Evolutionary conservation across 1,284 basidiomycete genomes (phyloP).

Genomic region (Inonotus obliquus): DNA sequence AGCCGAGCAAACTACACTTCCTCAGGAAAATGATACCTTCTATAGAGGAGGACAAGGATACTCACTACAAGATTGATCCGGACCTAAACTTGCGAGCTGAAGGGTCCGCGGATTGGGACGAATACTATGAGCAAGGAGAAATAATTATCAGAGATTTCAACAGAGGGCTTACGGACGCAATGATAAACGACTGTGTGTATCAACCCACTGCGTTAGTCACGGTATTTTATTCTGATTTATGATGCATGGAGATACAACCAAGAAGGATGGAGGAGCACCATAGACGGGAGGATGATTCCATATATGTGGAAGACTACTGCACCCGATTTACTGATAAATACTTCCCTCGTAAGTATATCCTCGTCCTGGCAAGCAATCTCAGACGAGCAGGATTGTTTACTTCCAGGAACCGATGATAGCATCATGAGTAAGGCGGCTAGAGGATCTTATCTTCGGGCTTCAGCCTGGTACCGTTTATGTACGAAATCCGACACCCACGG

Average conservation of each 20-base stretch:
- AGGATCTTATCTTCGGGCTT: not conserved
- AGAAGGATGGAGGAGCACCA: not conserved
- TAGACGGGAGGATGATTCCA: not conserved
- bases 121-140: not conserved
- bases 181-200: not conserved
- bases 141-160: conserved; percentile 1
- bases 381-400: not conserved
- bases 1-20: not conserved
- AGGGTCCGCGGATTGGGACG: not conserved
- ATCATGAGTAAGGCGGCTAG: not conserved
- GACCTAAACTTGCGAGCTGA: not conserved
- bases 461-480: conserved; percentile 6
- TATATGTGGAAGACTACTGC: not conserved
- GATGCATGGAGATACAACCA: not conserved
- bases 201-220: too few species aligned
- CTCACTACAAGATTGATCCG: not conserved
- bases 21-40: not conserved
- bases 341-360: conserved; percentile 4
- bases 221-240: not conserved
- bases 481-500: not conserved
- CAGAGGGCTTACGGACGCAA: not conserved
- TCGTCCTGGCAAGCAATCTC: not conserved
- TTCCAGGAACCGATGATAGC: not conserved
- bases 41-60: not conserved
- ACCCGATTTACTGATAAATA: conserved; percentile 1